A percentile compares a stretch with the other conserved stretches of the same genome.
phyloP scores from a whole-genome alignment of 2,329 filamentous ascomycete genomes.

The Xylaria sp. region DNA sequence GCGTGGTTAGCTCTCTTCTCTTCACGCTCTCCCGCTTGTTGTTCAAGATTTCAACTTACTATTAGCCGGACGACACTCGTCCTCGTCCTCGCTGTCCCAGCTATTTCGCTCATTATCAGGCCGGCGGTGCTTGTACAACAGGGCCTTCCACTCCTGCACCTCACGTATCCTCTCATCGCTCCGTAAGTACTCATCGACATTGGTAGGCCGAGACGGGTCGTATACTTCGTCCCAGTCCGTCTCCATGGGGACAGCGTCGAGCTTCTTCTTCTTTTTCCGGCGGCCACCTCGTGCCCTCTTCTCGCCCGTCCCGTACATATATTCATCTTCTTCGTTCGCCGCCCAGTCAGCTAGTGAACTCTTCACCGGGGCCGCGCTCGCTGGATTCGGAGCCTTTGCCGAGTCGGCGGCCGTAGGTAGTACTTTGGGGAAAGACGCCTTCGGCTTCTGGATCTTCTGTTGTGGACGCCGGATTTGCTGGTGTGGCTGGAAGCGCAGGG shows the following conservation, averaged over 20 bases:
- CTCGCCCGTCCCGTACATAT: slow-evolving; percentile 66
- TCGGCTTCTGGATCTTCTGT: slow-evolving; percentile 63
- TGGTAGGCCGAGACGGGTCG: slow-evolving; percentile 81
- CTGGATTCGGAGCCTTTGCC: slow-evolving; percentile 21
- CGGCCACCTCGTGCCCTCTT: slow-evolving; percentile 78
- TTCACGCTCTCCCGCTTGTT: not conserved
- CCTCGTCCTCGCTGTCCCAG: slow-evolving; percentile 44
- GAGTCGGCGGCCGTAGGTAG: slow-evolving; percentile 38
- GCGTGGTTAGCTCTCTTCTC: slow-evolving; percentile 23
- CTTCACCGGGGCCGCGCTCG: slow-evolving; percentile 54
- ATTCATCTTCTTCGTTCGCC: slow-evolving; percentile 78
- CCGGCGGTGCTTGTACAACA: slow-evolving; percentile 73
- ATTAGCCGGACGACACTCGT: slow-evolving; percentile 31
- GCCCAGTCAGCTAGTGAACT: slow-evolving; percentile 83
- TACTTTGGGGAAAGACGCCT: slow-evolving; percentile 61
- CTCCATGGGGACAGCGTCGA: slow-evolving; percentile 58
- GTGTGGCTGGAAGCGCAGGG: slow-evolving; percentile 80
- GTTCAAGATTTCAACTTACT: slow-evolving; percentile 41
- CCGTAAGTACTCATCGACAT: slow-evolving; percentile 80
- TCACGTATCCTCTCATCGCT: slow-evolving; percentile 85
- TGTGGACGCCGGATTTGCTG: slow-evolving; percentile 73
- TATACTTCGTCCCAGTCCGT: slow-evolving; percentile 94
- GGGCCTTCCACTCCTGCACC: slow-evolving; percentile 82
- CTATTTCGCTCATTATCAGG: slow-evolving; percentile 53
- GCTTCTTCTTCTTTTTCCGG: slow-evolving; percentile 78